Evolutionary conservation across 805 yeast genomes (phyloP).

Genomic region (Metschnikowia picachoensis): DNA sequence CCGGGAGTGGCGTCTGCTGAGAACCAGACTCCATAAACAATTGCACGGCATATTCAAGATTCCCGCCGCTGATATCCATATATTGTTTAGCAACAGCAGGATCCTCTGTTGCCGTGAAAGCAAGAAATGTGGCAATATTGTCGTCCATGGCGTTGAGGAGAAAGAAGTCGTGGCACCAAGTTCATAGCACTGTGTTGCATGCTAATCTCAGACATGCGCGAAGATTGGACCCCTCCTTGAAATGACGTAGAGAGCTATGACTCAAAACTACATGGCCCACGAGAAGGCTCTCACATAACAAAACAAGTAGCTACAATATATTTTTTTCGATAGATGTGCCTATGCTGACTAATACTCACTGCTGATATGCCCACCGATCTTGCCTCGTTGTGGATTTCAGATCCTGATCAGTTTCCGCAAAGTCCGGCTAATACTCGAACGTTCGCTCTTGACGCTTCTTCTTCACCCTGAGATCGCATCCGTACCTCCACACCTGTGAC

Average conservation of each 20-base stretch:
- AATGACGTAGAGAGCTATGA: too few relatives aligned
- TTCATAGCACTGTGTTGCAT: too few relatives aligned
- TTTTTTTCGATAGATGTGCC: too few relatives aligned
- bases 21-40: constrained; percentile 60
- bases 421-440: background rate
- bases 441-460: background rate
- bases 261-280: too few relatives aligned
- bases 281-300: too few relatives aligned
- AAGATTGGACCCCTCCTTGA: too few relatives aligned
- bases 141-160: constrained; percentile 36
- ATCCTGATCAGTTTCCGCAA: too few relatives aligned
- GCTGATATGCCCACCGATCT: too few relatives aligned
- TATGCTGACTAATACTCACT: too few relatives aligned
- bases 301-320: too few relatives aligned
- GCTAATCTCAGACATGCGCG: too few relatives aligned
- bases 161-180: background rate
- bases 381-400: too few relatives aligned
- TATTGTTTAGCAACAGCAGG: constrained; percentile 67
- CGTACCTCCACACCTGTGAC: constrained; percentile 5
- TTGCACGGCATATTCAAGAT: constrained; percentile 80
- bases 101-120: constrained; percentile 75
- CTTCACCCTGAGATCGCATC: background rate
- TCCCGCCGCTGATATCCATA: constrained; percentile 70
- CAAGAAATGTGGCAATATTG: constrained; percentile 67
- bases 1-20: constrained; percentile 16